Base-by-base conservation (phyloP, 2,329 filamentous ascomycete species). In the Colletotrichum lini region DNA sequence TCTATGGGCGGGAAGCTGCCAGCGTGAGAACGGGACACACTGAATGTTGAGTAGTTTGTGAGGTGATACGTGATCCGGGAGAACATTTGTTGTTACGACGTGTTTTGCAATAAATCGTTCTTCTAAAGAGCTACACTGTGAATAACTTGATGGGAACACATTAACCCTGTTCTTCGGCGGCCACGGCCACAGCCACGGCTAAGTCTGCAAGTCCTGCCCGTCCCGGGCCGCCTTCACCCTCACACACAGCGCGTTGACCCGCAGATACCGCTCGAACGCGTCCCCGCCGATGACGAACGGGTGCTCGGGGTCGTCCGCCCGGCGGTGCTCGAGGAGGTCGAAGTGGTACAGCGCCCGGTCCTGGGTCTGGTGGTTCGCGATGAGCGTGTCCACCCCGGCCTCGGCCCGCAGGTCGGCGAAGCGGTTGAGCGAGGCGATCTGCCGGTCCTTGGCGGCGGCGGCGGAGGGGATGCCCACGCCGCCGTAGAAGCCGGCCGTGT, bases 401-500 rank as follows among this genome's bases (percentile, higher is more conserved):
- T 65, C 8, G 5, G 18, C 54, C 2, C 52, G 61, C 45, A 70
- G 10, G 30, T 60, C 26, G 0, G 67, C 67, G 15, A 70, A 70
- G 15, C 56, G 30, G 15, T 40, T 56, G 15, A 70, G 35, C 3
- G 67, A 70, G 4, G 15, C 26, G 21, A 77, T 73, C 49, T 78
- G 76, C 8, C 56, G 60, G 2, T 67, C 70, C 35, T 74, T 77
- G 44, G 75, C 73, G 1, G 61, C 57, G 2, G 74, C 76, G 8
- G 56, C 56, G 23, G 58, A 68, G 1, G 75, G 73, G 3, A 74
- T 65, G 4, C 76, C 76, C 9, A 73, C 73, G 42, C 77, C 76
- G n/a, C 76, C 75, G 52, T 75, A 78, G 15, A 77, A 61, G 12
- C 75, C 76, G 1, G 75, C 76, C 0, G 71, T 63, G n/a, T 77